phyloP scores from a whole-genome alignment of 495 filamentous ascomycete genomes.

The Penicillium ochrochloron region DNA sequence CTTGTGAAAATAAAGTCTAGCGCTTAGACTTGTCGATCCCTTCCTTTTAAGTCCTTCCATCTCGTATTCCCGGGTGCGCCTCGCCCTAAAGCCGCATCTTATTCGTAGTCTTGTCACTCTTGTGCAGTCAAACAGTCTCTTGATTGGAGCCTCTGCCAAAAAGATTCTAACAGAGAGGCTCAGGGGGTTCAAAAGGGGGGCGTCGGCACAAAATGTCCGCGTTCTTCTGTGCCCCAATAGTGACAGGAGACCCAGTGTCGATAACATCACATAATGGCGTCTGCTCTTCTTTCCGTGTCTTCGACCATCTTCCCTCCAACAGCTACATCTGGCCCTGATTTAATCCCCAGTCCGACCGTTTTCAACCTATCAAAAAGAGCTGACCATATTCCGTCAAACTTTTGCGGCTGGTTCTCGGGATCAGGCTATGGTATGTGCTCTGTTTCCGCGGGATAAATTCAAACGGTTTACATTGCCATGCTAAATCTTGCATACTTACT shows the following conservation, averaged over 20 bases:
- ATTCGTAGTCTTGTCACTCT: background rate
- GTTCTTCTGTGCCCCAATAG: background rate
- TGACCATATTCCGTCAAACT: background rate
- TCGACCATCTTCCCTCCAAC: background rate
- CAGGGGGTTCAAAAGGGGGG: conserved; percentile 1
- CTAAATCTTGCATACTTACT: background rate
- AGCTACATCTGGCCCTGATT: background rate
- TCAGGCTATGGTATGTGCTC: background rate
- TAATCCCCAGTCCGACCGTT: background rate
- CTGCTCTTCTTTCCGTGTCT: background rate
- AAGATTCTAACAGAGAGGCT: background rate
- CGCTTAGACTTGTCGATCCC: background rate
- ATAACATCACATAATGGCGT: background rate
- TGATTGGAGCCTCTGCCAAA: background rate
- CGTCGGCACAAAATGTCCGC: background rate
- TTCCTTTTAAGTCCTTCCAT: background rate
- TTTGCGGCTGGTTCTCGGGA: conserved; percentile 3
- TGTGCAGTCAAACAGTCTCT: background rate
- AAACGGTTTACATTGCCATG: background rate
- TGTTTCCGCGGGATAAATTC: background rate
- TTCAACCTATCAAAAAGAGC: conserved; percentile 4
- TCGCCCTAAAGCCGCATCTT: background rate
- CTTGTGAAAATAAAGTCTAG: background rate
- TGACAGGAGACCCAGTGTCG: background rate
- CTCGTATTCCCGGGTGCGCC: background rate